A percentile compares a stretch with the other conserved stretches of the same genome.
phyloP scores from a whole-genome alignment of 352 stramenopile genomes.

The Phytopythium helicoides region DNA sequence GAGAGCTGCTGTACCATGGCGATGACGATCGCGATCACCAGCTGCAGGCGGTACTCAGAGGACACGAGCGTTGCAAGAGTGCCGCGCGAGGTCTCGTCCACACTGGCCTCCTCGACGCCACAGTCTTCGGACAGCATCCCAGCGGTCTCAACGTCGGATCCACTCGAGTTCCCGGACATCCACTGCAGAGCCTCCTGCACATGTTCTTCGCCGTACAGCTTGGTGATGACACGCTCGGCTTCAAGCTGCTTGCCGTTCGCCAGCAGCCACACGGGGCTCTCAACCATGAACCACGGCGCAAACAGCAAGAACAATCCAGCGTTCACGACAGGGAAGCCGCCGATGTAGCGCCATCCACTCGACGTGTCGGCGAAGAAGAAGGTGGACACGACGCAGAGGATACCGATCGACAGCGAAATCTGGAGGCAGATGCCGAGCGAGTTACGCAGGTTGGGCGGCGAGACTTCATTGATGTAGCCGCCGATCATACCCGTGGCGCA shows the following conservation, averaged over 20 bases:
- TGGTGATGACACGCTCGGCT: slow-evolving; percentile 16
- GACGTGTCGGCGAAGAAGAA: slow-evolving; percentile 35
- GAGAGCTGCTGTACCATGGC: slow-evolving; percentile 13
- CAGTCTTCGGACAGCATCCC: slow-evolving; percentile 4
- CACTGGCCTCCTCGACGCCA: slow-evolving; percentile 2
- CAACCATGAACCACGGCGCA: slow-evolving; percentile 15
- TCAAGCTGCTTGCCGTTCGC: slow-evolving; percentile 13
- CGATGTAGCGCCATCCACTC: slow-evolving; percentile 36
- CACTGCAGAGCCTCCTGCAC: slow-evolving; percentile 22
- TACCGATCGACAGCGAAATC: slow-evolving; percentile 21
- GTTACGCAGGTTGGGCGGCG: slow-evolving; percentile 24
- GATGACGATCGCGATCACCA: slow-evolving; percentile 11
- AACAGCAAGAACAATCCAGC: slow-evolving; percentile 21
- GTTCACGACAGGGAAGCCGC: slow-evolving; percentile 26
- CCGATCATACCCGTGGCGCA: slow-evolving; percentile 19
- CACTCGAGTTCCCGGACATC: slow-evolving; percentile 11
- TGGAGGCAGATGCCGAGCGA: slow-evolving; percentile 24
- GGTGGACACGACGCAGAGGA: slow-evolving; percentile 20
- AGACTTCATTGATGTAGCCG: slow-evolving; percentile 30
- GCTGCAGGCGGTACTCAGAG: slow-evolving; percentile 5
- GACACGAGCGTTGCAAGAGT: slow-evolving; percentile 10
- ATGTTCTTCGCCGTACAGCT: slow-evolving; percentile 23
- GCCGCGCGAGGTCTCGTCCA: slow-evolving; percentile 6
- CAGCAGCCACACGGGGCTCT: slow-evolving; percentile 20
- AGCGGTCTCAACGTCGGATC: slow-evolving; percentile 5